These are phyloP conservation scores for Candida yuanshanica DNA, from an alignment of 805 yeast genomes.

Conservation along the genomic window DNA sequence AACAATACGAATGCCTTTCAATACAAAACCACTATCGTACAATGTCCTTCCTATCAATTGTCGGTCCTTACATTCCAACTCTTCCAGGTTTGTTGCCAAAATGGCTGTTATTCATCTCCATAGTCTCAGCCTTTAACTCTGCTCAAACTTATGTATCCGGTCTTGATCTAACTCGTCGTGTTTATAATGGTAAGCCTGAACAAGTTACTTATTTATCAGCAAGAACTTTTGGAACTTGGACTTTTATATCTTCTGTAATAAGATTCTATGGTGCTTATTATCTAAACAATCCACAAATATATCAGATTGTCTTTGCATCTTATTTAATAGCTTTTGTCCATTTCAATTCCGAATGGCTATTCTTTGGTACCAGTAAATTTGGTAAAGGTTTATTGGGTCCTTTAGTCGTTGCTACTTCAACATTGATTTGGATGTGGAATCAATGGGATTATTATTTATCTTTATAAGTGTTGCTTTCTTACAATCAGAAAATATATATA, in stretches of 20 bases:
- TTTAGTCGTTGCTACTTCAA: slow-evolving; percentile 66
- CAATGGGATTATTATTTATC: slow-evolving; percentile 57
- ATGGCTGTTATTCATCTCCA: slow-evolving; percentile 76
- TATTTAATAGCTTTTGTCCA: slow-evolving; percentile 80
- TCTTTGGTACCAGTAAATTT: slow-evolving; percentile 71
- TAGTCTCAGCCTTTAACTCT: slow-evolving; percentile 90
- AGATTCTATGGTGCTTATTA: slow-evolving; percentile 85
- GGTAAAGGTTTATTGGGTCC: slow-evolving; percentile 93
- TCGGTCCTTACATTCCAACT: slow-evolving; percentile 33
- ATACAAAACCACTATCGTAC: background rate
- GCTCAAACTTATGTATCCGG: slow-evolving; percentile 79
- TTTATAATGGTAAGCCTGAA: slow-evolving; percentile 59
- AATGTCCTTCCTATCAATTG: slow-evolving; percentile 29
- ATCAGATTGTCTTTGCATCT: slow-evolving; percentile 71
- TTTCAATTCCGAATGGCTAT: slow-evolving; percentile 77
- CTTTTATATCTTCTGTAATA: slow-evolving; percentile 76
- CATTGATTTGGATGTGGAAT: slow-evolving; percentile 74
- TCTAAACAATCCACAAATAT: slow-evolving; percentile 62
- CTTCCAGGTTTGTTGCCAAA: slow-evolving; percentile 61
- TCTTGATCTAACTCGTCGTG: slow-evolving; percentile 67
- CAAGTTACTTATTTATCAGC: slow-evolving; percentile 71
- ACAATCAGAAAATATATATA: too few species aligned
- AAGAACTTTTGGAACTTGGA: slow-evolving; percentile 99
- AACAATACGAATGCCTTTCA: background rate
- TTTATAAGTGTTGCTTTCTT: too few species aligned